Evolutionary conservation across 129 eudicot genomes (phyloP).

Genomic region (Artemisia tridentata): DNA sequence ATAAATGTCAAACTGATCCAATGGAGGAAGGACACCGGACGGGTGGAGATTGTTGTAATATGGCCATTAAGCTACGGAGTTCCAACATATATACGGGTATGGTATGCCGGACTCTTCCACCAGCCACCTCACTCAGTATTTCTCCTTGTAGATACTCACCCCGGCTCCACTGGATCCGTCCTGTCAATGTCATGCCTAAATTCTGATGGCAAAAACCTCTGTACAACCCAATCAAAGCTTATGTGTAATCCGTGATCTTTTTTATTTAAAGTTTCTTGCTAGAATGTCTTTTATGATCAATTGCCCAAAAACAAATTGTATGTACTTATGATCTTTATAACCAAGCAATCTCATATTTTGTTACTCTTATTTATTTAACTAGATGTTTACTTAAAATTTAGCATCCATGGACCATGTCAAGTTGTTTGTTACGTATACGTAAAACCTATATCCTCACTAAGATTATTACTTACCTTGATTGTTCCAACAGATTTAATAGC

Average conservation of each 20-base stretch:
- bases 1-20: conserved; percentile 7
- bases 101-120: conserved; percentile 11
- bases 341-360: no score
- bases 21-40: conserved; percentile 3
- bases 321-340: no score
- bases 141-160: conserved; percentile 14
- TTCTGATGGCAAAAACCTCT: conserved; percentile 14
- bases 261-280: neutral
- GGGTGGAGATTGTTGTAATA: neutral
- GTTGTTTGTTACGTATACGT: no score
- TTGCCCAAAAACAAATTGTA: no score
- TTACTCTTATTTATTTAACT: no score
- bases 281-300: neutral
- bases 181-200: neutral
- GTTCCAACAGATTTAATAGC: no score
- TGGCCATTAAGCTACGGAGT: conserved; percentile 14
- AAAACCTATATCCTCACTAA: no score
- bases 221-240: neutral
- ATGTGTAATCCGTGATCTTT: neutral
- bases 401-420: no score
- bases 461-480: no score
- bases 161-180: neutral
- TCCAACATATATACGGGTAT: conserved; percentile 1
- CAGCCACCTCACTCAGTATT: neutral
- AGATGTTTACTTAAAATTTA: no score